Conservation (phyloP, 2,329 filamentous ascomycete species). For the Microcyclosporella mali region DNA sequence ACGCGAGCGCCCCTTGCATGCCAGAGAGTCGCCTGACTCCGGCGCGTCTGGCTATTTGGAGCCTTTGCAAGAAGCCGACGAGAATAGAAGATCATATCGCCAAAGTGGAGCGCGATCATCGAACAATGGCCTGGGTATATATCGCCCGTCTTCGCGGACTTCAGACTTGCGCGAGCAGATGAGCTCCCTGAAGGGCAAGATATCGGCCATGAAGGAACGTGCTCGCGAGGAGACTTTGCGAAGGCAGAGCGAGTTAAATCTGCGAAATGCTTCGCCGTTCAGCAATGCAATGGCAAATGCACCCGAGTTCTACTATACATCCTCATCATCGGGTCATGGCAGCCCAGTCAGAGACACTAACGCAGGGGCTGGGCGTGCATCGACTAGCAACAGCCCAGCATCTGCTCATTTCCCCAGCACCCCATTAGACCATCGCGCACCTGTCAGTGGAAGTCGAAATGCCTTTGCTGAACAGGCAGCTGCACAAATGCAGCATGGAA, state of each 20-base stretch:
- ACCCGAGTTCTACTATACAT: slow-evolving; percentile 28
- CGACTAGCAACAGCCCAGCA: slow-evolving; percentile 10
- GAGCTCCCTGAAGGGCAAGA: slow-evolving; percentile 76
- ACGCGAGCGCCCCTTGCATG: slow-evolving; percentile 29
- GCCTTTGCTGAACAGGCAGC: slow-evolving; percentile 24
- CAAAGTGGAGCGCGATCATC: not conserved
- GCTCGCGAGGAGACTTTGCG: slow-evolving; percentile 73
- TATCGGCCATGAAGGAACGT: slow-evolving; percentile 71
- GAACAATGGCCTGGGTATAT: slow-evolving; percentile 39
- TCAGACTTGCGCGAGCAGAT: slow-evolving; percentile 76
- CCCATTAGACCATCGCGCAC: slow-evolving; percentile 10
- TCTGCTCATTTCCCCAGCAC: not conserved
- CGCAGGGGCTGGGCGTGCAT: slow-evolving; percentile 22
- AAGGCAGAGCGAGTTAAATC: slow-evolving; percentile 67
- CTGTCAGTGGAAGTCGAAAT: slow-evolving; percentile 19
- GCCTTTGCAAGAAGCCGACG: slow-evolving; percentile 38
- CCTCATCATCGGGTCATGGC: slow-evolving; percentile 13
- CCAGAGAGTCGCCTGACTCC: slow-evolving; percentile 33
- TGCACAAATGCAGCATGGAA: not conserved
- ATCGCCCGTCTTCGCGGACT: slow-evolving; percentile 64
- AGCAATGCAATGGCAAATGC: slow-evolving; percentile 51
- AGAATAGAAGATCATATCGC: slow-evolving; percentile 16
- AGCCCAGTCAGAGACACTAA: slow-evolving; percentile 16
- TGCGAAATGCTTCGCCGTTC: slow-evolving; percentile 67
- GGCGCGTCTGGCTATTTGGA: slow-evolving; percentile 29